Evolutionary conservation across 1,284 basidiomycete genomes (phyloP), one percentile per base, ranked within the genome.

Genomic region (Afroboletus lepidellus): DNA sequence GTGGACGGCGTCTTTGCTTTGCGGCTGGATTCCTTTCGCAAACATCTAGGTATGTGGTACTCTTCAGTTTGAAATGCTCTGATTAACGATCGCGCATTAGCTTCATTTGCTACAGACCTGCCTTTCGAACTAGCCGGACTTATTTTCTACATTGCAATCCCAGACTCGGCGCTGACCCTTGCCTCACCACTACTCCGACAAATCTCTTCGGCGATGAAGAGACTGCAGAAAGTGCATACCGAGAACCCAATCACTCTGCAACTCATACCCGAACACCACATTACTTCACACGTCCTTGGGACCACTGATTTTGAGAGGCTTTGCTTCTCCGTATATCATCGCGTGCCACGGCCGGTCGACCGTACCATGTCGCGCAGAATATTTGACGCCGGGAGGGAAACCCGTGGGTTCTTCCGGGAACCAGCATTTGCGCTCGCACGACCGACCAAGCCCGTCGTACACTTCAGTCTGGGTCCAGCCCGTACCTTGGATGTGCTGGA

Each of bases 61-160:
- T 39, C 5, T 50, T 25, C 11, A 18, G 16, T 53, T 46, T n/a
- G 5, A 11, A 34, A 15, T 20, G 9, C 24, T 27, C 30, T 34
- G 8, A 30, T 47, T 57, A 20, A 70, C 30, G 3, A 1, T 25
- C 37, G 13, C 41, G 7, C 18, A 12, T 25, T 49, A 85, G 83
- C 71, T 18, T 72, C 77, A 20, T 80, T 89, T 53, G 69, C 84
- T 2, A 59, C 75, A 7, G 74, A 69, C 42, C 66, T 87, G 13
- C 67, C 74, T 8, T 51, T 64, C n/a, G 59, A 69, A 15, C 60
- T 66, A 29, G 62, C 69, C 11, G 74, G 76, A 51, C 65, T 84
- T 33, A 77, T 91, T 20, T 76, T 92, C 60, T 90, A 90, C 63
- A 71, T 92, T 41, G 74, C 86, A 33, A 74, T 81, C 1, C 88